Evolutionary conservation across 176 grass and related monocot genomes (phyloP).

Genomic region (Rhynchospora tenuis): DNA sequence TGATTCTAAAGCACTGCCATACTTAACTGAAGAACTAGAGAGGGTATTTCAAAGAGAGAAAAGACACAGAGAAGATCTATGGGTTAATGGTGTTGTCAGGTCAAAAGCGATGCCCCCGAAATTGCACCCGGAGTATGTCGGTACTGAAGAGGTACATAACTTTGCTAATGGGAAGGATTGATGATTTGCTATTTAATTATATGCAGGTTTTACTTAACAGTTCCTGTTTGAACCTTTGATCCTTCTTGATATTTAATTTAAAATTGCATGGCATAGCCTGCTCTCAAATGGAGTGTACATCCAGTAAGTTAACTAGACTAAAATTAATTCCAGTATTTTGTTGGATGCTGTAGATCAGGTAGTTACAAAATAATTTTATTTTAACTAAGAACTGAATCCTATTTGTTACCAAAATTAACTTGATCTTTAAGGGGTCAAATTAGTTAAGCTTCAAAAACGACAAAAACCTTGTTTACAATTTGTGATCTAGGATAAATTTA

Average conservation of each 20-base stretch:
- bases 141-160: conserved; percentile 69
- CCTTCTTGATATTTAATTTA: conserved; percentile 6
- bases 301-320: not conserved
- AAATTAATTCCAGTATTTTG: not conserved
- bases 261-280: not conserved
- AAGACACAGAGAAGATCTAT: conserved; percentile 64
- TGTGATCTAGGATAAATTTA: not conserved
- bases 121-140: conserved; percentile 57
- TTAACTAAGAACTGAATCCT: not conserved
- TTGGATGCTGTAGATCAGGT: not conserved
- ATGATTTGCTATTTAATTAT: not conserved
- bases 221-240: not conserved
- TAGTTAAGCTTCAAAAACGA: not conserved
- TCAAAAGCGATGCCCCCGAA: conserved; percentile 54
- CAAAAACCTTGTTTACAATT: not conserved
- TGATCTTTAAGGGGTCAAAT: not conserved
- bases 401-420: not conserved
- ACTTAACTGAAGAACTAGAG: conserved; percentile 68
- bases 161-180: not conserved
- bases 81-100: conserved; percentile 69
- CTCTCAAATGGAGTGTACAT: not conserved
- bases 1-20: conserved; percentile 41
- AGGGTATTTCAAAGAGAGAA: conserved; percentile 65
- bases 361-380: not conserved
- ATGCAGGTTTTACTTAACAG: not conserved